Base-by-base conservation (phyloP, 2,329 filamentous ascomycete genomes). In the Clarireedia hainanense region DNA sequence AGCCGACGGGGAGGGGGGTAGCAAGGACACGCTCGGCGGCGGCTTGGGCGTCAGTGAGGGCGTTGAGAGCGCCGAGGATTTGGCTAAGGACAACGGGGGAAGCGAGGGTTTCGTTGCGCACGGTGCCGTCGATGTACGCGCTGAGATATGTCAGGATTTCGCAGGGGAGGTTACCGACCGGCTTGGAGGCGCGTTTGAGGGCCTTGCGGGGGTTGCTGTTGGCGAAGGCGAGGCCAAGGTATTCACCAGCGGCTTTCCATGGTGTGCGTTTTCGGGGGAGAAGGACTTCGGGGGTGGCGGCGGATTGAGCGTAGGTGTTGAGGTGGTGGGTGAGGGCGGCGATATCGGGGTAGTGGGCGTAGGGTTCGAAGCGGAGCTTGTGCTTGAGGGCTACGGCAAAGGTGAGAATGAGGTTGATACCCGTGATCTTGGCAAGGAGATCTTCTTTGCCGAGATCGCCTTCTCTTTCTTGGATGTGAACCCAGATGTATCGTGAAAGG, bases 381-480 rank as follows among this genome's bases (percentile, higher is more conserved):
- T 94, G 89, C 73, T 92, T 92, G 57, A 95, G 76, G 1, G 89
- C 74, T 17, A 88, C 76, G n/a, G 88, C 80, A 64, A 88, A 94
- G 2, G 88, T 86, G 27, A 89, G 79, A 60, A 94, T 77, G 6
- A 94, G 76, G 68, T 94, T 92, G 70, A 94, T 80, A 6, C 83
- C 63, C 7, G 61, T 65, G 20, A 89, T 68, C 71, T 92, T 92
- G 54, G 75, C 79, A 12, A 94, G 75, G 1, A 91, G 65, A 61
- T 86, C 84, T 45, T 86, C 76, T 64, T 89, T 89, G 20, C 77
- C 76, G 9, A 75, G 54, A 47, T 80, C 74, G 30, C 76, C 75
- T 62, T 79, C 74, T 15, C 85, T 75, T 67, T 88, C 86, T 3
- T 72, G 65, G 6, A 80, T 76, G 64, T 95, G 88, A 34, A 96